Base-by-base conservation (phyloP, 2,329 filamentous ascomycete species). In the Fulvia fulva region DNA sequence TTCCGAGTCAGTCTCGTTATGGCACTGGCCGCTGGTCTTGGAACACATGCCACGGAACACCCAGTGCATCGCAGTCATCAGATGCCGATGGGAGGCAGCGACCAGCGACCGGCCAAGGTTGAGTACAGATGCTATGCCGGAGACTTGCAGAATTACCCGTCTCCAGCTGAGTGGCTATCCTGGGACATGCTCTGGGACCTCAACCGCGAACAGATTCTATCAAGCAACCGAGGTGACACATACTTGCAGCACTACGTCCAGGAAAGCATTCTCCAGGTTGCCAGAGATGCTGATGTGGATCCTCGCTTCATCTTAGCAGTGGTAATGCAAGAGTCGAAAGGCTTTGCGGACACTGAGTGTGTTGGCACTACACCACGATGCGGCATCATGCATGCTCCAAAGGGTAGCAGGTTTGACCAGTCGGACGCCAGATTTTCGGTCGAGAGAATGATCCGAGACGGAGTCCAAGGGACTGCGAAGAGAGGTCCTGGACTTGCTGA, bases 271-370 rank as follows among this genome's bases (percentile, higher is more conserved):
- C 30, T 59, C 26, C 5, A 34, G 11, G 55, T 67, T 23, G 41
- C 66, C 4, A 23, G 19, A 8, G 55, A 61, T 7, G 53, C 37
- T 25, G 37, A 57, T 11, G 25, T 68, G 23, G 63, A 67, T 46
- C 21, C 62, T 2, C 45, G 64, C 4, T 47, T 68, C 19, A 54
- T 70, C 41, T 57, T 68, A 12, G 63, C 63, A 2, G 34, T 63
- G 12, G 49, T 68, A 11, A 62, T 70, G 62, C 59, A 65, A 53
- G 62, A 64, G 53, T 63, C 62, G 7, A 45, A 45, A 25, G 67
- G 65, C 28, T 30, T 45, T 23, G 64, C 63, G 14, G 25, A 43
- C 11, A 53, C 54, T 11, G 56, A 51, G 19, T 68, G 65, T 56
- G 63, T 52, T 7, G 56, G 56, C 44, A 7, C 45, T 46, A 52